phyloP scores from a whole-genome alignment of 768 basidiomycete species.

The Termitomyces sp. region DNA sequence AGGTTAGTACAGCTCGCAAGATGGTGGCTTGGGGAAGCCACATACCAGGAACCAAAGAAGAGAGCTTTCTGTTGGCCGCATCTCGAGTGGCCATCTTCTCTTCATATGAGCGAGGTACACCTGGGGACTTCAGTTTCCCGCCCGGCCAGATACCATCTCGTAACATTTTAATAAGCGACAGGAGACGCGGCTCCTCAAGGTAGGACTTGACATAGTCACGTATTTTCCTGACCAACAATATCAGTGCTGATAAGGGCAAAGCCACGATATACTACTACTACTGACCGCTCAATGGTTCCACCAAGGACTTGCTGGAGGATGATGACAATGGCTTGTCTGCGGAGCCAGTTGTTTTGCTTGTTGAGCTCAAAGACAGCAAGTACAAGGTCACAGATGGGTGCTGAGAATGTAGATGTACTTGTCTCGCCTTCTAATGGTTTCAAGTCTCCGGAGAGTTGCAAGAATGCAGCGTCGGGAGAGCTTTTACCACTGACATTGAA shows the following conservation, averaged over 20 bases:
- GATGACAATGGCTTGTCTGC: conserved; percentile 92
- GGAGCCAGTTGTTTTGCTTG: conserved; percentile 94
- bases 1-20: background rate
- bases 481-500: conserved; percentile 64
- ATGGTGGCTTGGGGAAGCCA: background rate
- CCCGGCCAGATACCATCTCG: conserved; percentile 80
- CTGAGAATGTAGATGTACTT: conserved; percentile 83
- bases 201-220: conserved; percentile 67
- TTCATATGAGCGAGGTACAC: conserved; percentile 64
- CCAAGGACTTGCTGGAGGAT: conserved; percentile 95
- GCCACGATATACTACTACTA: conserved; percentile 14
- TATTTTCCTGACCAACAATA: conserved; percentile 57
- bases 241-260: background rate
- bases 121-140: conserved; percentile 62
- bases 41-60: conserved; percentile 85
- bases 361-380: conserved; percentile 93
- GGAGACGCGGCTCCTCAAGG: conserved; percentile 63
- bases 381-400: conserved; percentile 90
- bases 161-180: conserved; percentile 60
- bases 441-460: conserved; percentile 71
- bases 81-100: conserved; percentile 79
- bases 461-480: conserved; percentile 60
- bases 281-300: conserved; percentile 91
- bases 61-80: conserved; percentile 86
- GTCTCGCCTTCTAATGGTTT: conserved; percentile 85